Base-by-base conservation (phyloP, 176 grass and related monocot genomes). In the Luzula sylvatica region DNA sequence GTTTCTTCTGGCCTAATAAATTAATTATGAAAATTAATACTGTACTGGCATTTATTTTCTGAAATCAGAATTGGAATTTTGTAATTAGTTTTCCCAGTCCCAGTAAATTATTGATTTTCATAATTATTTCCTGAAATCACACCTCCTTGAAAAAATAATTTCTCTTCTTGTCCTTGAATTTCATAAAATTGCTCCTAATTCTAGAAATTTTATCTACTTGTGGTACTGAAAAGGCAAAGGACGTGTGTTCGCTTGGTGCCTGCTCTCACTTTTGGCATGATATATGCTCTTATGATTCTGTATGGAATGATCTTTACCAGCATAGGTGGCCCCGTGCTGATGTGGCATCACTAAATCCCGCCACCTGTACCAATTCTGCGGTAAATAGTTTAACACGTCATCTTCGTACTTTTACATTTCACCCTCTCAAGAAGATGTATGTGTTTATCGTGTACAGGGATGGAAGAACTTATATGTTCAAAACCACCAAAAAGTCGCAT, bases 241-340 rank as follows among this genome's bases (percentile, higher is more conserved):
- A 64, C 47, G 59, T 64, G 23, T 64, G 59, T 44, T 30, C 59
- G 2, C 42, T 64, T 8, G 41, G 59, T 14, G 13, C 15, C 14
- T 64, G 23, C 19, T 64, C 14, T 18, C 46, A n/a, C 20, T 64
- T 64, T 44, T 64, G 59, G 59, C 22, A 41, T 12, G 59, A 30
- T 48, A 20, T 64, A 26, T 64, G 59, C 59, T 64, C 29, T 41
- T 46, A 23, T 32, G 27, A 64, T n/a, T 32, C 3, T 32, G 59
- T 64, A 1, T 64, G 59, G 42, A 26, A 5, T 18, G 9, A 64
- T 11, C 23, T 64, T 7, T 64, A 27, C 42, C 25, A 26, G 42
- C 42, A 13, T 40, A 47, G 58, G 23, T 64, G 59, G 59, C 59
- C 59, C 2, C 59, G 47, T 6, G 59, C 59, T 49, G 41, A 64